phyloP scores from a whole-genome alignment of 2,329 filamentous ascomycete genomes.

The Colletotrichum tanaceti region DNA sequence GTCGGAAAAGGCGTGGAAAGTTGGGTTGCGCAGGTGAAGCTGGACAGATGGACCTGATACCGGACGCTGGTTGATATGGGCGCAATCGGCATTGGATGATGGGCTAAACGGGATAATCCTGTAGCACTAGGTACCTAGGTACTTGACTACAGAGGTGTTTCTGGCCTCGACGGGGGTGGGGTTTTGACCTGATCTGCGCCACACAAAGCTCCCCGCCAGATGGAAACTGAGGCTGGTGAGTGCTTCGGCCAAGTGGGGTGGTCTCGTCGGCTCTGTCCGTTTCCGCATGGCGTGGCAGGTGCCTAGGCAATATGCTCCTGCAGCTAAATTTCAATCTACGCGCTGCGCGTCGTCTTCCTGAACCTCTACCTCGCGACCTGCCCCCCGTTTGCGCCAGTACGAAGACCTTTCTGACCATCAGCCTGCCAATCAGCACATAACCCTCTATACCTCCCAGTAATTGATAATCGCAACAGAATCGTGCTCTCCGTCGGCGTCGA shows the following conservation, averaged over 20 bases:
- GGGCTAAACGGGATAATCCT: constrained; percentile 23
- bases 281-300: constrained; percentile 23
- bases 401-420: constrained; percentile 25
- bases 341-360: constrained; percentile 30
- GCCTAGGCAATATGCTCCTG: constrained; percentile 4
- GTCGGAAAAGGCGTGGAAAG: constrained; percentile 17
- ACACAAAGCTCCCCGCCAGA: constrained; percentile 3
- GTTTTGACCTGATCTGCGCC: constrained; percentile 13
- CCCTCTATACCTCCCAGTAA: constrained; percentile 4
- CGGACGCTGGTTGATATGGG: constrained; percentile 26
- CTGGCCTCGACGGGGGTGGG: constrained; percentile 1
- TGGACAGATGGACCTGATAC: constrained; percentile 28
- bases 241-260: constrained; percentile 9
- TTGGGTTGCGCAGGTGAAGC: constrained; percentile 35
- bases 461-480: neutral
- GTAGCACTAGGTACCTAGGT: neutral
- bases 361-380: constrained; percentile 33
- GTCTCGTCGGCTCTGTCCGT: neutral
- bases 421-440: constrained; percentile 14
- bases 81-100: constrained; percentile 40
- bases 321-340: constrained; percentile 40
- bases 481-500: neutral
- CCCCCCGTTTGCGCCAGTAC: constrained; percentile 28
- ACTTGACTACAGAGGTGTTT: constrained; percentile 29
- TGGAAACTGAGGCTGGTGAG: constrained; percentile 11